phyloP scores from a whole-genome alignment of 2,329 filamentous ascomycete species.

The Phaeosphaeriaceae sp. region DNA sequence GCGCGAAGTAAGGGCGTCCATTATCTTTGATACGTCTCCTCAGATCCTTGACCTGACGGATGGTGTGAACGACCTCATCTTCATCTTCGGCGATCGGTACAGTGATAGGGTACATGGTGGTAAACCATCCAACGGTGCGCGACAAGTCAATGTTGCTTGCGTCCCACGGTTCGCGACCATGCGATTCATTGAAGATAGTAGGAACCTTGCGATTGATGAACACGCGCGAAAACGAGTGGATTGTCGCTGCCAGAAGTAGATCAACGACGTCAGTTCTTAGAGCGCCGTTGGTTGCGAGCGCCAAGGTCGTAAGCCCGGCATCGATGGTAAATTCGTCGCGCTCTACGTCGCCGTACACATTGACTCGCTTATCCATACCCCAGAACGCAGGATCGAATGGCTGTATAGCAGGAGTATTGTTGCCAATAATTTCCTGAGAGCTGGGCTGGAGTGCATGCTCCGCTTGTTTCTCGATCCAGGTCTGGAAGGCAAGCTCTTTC shows the following conservation, averaged over 20 bases:
- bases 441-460: slow-evolving; percentile 19
- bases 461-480: slow-evolving; percentile 37
- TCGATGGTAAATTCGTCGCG: slow-evolving; percentile 35
- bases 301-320: slow-evolving; percentile 25
- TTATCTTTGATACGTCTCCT: slow-evolving; percentile 55
- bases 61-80: slow-evolving; percentile 59
- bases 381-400: slow-evolving; percentile 37
- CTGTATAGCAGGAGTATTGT: slow-evolving; percentile 17
- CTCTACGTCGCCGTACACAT: slow-evolving; percentile 40
- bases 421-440: not conserved
- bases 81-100: slow-evolving; percentile 52
- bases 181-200: slow-evolving; percentile 54
- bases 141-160: slow-evolving; percentile 58
- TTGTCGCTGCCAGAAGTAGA: slow-evolving; percentile 61
- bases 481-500: slow-evolving; percentile 37
- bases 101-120: slow-evolving; percentile 61
- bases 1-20: slow-evolving; percentile 59
- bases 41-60: slow-evolving; percentile 63
- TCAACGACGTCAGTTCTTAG: slow-evolving; percentile 62
- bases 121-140: slow-evolving; percentile 68
- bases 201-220: slow-evolving; percentile 62
- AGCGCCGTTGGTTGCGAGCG: slow-evolving; percentile 45
- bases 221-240: slow-evolving; percentile 63
- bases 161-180: slow-evolving; percentile 51
- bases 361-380: slow-evolving; percentile 36